phyloP scores from a whole-genome alignment of 129 eudicot genomes.

The Saposhnikovia divaricata region DNA sequence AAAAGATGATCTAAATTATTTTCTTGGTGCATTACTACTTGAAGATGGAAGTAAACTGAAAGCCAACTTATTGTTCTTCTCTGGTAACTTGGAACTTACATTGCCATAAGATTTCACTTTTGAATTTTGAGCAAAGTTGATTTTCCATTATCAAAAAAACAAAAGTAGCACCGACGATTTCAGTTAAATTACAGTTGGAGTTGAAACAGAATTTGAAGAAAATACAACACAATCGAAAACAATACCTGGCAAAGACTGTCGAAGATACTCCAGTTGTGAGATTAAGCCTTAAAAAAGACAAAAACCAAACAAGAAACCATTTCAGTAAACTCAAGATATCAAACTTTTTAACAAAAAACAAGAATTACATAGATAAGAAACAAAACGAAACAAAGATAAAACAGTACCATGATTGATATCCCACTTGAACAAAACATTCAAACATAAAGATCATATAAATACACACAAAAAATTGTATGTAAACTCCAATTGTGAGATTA shows the following conservation, averaged over 20 bases:
- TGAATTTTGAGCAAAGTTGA: neutral
- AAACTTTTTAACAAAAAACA: too few species aligned
- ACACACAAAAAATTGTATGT: too few species aligned
- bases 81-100: neutral
- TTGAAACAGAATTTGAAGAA: neutral
- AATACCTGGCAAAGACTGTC: constrained; percentile 85
- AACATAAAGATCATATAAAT: too few species aligned
- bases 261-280: constrained; percentile 91
- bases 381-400: too few species aligned
- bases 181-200: neutral
- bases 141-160: neutral
- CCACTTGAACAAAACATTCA: too few species aligned
- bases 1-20: neutral
- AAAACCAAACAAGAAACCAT: too few species aligned
- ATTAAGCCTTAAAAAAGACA: too few species aligned
- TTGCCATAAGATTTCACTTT: neutral
- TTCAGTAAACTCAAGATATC: too few species aligned
- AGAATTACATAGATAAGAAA: too few species aligned
- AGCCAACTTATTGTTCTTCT: neutral
- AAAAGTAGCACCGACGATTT: neutral
- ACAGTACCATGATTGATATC: too few species aligned
- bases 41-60: neutral
- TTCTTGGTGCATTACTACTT: neutral
- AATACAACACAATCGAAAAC: neutral
- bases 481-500: too few species aligned